Base-by-base conservation (phyloP, 2,329 filamentous ascomycete species). In the Alternaria panax region DNA sequence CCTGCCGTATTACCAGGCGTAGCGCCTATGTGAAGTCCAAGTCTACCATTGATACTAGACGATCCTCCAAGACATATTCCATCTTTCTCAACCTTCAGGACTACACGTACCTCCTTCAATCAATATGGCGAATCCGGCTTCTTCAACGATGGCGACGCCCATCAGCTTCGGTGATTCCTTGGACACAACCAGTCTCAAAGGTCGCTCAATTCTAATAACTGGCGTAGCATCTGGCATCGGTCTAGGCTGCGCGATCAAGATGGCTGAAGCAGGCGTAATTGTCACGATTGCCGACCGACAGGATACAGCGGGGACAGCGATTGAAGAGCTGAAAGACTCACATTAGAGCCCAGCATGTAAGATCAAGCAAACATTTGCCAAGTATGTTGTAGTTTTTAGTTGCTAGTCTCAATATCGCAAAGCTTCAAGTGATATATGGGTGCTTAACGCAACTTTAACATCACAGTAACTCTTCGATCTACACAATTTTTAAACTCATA, bases 171-270 rank as follows among this genome's bases (percentile, higher is more conserved):
- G 50, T 16, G 18, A 51, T 25, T 20, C 45, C 14, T 32, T 36
- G 28, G 30, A 50, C 11, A 59, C 45, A 7, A 62, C 67, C 8
- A 65, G 51, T 11, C 63, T 73, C 0, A 57, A 57, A 28, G 60
- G 54, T 14, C 64, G 64, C 34, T 71, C 68, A 4, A 65, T 69
- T 0, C 58, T 75, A 2, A 60, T 75, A 16, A 75, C 71, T 18
- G 71, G 73, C 1, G 67, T 65, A 11, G 71, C 72, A 16, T 61
- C 63, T 5, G 72, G 72, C 2, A 72, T 75, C 24, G 71, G 73
- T 22, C 67, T 67, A 16, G 69, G 67, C n/a, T 63, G 60, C 51
- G 67, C 60, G 12, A 59, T 59, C 2, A 55, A 59, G 22, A 32
- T 71, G 24, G 68, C 69, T 8, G 59, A 69, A 43, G 54, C 57